Evolutionary conservation across 371 early-diverging fungal genomes (phyloP).

Genomic region (Rhizopus microsporus): DNA sequence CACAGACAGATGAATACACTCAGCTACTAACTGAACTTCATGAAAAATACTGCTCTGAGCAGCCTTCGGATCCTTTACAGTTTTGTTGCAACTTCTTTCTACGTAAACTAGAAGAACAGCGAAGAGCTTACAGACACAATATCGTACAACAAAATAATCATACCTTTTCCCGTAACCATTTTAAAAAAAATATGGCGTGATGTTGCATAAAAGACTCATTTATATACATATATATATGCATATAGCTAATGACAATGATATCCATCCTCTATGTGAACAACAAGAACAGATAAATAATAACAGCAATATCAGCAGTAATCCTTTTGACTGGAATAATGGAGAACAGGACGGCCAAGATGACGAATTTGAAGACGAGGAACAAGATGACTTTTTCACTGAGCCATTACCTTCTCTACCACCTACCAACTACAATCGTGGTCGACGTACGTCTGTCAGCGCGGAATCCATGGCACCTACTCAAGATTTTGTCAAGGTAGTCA

Average conservation of each 20-base stretch:
- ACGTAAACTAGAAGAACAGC: conserved; percentile 75
- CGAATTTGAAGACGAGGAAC: conserved; percentile 59
- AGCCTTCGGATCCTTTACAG: conserved; percentile 81
- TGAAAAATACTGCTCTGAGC: conserved; percentile 36
- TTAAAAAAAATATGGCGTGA: too few species aligned
- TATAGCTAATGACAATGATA: conserved; percentile 18
- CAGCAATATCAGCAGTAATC: neutral
- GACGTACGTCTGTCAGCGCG: conserved; percentile 94
- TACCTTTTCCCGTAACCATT: neutral
- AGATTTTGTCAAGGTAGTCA: conserved; percentile 75
- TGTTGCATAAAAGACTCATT: too few species aligned
- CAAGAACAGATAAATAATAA: neutral
- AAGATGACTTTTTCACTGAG: conserved; percentile 56
- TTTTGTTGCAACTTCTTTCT: conserved; percentile 91
- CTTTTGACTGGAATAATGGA: neutral
- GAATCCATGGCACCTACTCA: conserved; percentile 93
- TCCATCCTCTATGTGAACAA: conserved; percentile 28
- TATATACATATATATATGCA: neutral
- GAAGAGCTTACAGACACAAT: conserved; percentile 36
- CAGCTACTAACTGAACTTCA: conserved; percentile 46
- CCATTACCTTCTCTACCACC: conserved; percentile 40
- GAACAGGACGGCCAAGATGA: conserved; percentile 26
- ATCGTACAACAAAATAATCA: conserved; percentile 1
- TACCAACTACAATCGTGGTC: conserved; percentile 57
- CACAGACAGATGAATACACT: conserved; percentile 42